Evolutionary conservation across 306 rosid species (phyloP).

Genomic region (Cucumis sativus): Cucumber_9930_V3 NC_026657.2:35715001-35715500

Average conservation of each 20-base stretch:
- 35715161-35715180: no score
- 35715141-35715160: no score
- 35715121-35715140: no score
- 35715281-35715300: background rate
- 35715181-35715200: no score
- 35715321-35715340: background rate
- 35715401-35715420: background rate
- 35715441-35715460: background rate
- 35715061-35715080: no score
- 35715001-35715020: no score
- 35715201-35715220: no score
- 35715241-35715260: background rate
- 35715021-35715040: no score
- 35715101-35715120: no score
- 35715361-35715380: background rate
- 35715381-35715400: background rate
- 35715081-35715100: no score
- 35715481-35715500: background rate
- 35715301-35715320: background rate
- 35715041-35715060: no score
- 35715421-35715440: background rate
- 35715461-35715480: background rate
- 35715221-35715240: background rate
- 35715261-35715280: background rate
- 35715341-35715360: background rate